Base-by-base conservation (phyloP, 2,329 filamentous ascomycete genomes). In the Cladophialophora exuberans region DNA sequence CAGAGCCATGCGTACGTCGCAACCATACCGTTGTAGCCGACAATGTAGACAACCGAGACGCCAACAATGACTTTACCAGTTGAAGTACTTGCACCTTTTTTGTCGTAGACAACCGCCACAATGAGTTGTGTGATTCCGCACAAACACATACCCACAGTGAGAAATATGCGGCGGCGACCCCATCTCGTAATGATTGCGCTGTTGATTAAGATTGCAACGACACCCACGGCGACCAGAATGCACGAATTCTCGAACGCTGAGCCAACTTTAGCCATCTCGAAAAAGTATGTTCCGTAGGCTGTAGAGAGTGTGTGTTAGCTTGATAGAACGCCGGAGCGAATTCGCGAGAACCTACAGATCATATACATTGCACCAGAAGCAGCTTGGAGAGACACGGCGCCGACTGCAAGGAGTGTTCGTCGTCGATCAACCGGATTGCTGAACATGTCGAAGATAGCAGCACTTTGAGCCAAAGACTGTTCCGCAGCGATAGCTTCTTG, bases 251-350 rank as follows among this genome's bases (percentile, higher is more conserved):
- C 76, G 64, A 84, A 84, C 6, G 81, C 74, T 44, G 79, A 73
- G 28, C 77, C 73, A 3, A 84, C 78, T 41, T 77, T 73, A 30
- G 81, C 80, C 77, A 83, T 83, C 62, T 79, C 75, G 65, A 84
- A 82, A 72, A 84, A 84, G 66, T 84, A 84, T 1, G 81, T 83
- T 20, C 75, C 74, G 60, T 80, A 81, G 1, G 77, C 79, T 81
- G 25, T 65, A 11, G 17, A 48, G 6, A 17, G 3, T 47, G 1
- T 28, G 15, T 20, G 5, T 17, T 17, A 6, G 23, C 17, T 20
- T 13, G 2, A 1, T 7, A 39, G 46, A 18, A 25, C 3, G 7
- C 31, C 6, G 25, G 20, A 1, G 15, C 18, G 9, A 39, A 6
- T 13, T 11, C 10, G 20, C 3, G 31, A 18, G 23, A 13, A 28